These are phyloP conservation scores for Candida pini DNA, from an alignment of 805 yeast genomes.

Conservation along the genomic window DNA sequence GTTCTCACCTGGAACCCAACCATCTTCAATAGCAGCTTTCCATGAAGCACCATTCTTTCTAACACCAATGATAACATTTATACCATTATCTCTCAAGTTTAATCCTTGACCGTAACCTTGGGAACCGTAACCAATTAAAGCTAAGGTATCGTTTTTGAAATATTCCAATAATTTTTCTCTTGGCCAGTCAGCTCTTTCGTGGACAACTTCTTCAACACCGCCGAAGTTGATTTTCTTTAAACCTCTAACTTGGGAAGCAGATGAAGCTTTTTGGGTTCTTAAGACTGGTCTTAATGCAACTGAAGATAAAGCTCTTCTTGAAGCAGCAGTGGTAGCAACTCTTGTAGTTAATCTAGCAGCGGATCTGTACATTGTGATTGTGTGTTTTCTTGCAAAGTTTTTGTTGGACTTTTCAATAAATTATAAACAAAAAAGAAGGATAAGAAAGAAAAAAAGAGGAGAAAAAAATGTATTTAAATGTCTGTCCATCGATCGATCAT, in stretches of 20 bases:
- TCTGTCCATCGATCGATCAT: too few relatives aligned
- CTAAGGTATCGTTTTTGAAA: constrained; percentile 97
- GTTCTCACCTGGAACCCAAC: constrained; percentile 99
- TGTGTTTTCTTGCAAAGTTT: too few relatives aligned
- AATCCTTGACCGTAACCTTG: constrained; percentile 99
- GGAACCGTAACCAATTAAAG: constrained; percentile 98
- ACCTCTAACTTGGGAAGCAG: constrained; percentile 76
- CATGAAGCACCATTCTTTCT: constrained; percentile 98
- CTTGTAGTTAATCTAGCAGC: constrained; percentile 43
- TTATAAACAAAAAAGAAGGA: constrained; percentile 14
- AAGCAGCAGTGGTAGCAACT: constrained; percentile 39
- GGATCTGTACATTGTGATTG: constrained; percentile 32
- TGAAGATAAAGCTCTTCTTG: constrained; percentile 56
- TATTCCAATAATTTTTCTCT: constrained; percentile 90
- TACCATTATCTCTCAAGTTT: constrained; percentile 98
- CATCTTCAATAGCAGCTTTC: constrained; percentile 99
- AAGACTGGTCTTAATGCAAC: constrained; percentile 43
- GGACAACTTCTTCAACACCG: constrained; percentile 91
- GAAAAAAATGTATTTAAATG: not conserved
- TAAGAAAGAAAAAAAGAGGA: not conserved
- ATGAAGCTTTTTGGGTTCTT: constrained; percentile 32
- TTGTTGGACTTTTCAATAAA: constrained; percentile 3
- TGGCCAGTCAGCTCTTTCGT: constrained; percentile 99
- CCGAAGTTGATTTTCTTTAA: constrained; percentile 94
- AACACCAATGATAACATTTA: constrained; percentile 96